Evolutionary conservation across 78 protist species (phyloP), one percentile per base, ranked within the genome.

Genomic region (Parvularia atlantis): DNA sequence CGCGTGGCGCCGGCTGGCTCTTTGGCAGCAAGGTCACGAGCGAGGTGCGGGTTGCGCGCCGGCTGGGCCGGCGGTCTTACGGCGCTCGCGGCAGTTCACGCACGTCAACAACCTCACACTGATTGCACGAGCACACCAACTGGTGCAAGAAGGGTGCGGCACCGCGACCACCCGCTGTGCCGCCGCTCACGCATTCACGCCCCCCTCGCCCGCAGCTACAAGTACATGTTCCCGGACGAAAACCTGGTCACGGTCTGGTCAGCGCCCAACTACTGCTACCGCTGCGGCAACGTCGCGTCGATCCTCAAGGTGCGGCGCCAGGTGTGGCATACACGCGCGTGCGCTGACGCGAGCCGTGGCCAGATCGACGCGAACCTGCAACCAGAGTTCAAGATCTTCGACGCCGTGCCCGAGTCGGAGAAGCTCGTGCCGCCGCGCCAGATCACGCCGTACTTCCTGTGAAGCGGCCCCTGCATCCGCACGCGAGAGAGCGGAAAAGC

Each of bases 191-290:
- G n/a, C n/a, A n/a, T n/a, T n/a, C n/a, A n/a, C n/a, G n/a, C n/a
- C n/a, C n/a, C n/a, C n/a, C n/a, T n/a, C n/a, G n/a, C n/a, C n/a
- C n/a, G n/a, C n/a, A n/a, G n/a, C 40, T 89, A 85, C 83, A 90
- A 92, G 75, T 94, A 88, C 78, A 76, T 78, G 86, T 97, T 93
- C 67, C 72, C 37, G 20, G 77, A 87, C 14, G 65, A 85, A 26
- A 24, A 33, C 3, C 84, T 96, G 13, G 97, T 93, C 28, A 96
- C 99, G 16, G 97, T 96, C 36, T 96, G 97, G 97, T 91, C 97
- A 0, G 99, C 99, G 20, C 99, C 99, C 35, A 96, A 96, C 84
- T 96, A 96, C 86, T 92, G 96, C 89, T 96, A 96, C 83, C 82
- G 91, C 30, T 91, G 94, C 63, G 94, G 94, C 59, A 96, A 96